Evolutionary conservation across 164 flowering plant genomes (phyloP).

Genomic region (Cinnamomum chago): DNA sequence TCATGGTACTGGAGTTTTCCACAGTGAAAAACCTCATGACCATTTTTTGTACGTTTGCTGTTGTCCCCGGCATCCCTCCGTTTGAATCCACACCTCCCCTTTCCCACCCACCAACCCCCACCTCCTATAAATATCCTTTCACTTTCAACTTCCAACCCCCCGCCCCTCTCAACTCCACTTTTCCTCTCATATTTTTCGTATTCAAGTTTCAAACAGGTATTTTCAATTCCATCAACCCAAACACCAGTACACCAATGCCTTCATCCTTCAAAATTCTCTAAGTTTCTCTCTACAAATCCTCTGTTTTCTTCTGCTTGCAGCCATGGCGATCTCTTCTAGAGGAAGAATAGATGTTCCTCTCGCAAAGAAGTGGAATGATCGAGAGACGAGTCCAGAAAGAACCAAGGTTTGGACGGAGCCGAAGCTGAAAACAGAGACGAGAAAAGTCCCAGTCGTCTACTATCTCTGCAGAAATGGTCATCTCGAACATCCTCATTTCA

Average conservation of each 20-base stretch:
- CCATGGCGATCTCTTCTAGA: conserved; percentile 20
- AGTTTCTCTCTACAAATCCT: background rate
- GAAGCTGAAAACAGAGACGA: conserved; percentile 1
- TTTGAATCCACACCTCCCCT: conserved; percentile 14
- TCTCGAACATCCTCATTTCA: conserved; percentile 17
- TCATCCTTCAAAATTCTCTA: too few species aligned
- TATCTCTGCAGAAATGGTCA: conserved; percentile 13
- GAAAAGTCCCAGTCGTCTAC: conserved; percentile 9
- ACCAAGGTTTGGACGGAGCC: conserved; percentile 29
- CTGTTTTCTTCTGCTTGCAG: background rate
- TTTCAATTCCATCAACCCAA: too few species aligned
- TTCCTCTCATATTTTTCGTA: too few species aligned
- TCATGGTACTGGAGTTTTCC: background rate
- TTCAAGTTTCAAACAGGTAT: too few species aligned
- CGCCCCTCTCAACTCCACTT: too few species aligned
- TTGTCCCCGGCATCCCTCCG: conserved; percentile 16
- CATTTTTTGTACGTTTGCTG: conserved; percentile 13
- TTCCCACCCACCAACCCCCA: conserved; percentile 6
- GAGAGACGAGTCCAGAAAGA: conserved; percentile 30
- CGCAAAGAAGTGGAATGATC: conserved; percentile 19
- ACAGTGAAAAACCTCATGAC: background rate
- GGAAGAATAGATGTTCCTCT: conserved; percentile 20
- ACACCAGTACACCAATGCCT: too few species aligned
- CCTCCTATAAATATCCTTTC: background rate
- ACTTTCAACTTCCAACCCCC: background rate